Conservation (phyloP, 345 rosid species). For the Sapria himalayana region DNA sequence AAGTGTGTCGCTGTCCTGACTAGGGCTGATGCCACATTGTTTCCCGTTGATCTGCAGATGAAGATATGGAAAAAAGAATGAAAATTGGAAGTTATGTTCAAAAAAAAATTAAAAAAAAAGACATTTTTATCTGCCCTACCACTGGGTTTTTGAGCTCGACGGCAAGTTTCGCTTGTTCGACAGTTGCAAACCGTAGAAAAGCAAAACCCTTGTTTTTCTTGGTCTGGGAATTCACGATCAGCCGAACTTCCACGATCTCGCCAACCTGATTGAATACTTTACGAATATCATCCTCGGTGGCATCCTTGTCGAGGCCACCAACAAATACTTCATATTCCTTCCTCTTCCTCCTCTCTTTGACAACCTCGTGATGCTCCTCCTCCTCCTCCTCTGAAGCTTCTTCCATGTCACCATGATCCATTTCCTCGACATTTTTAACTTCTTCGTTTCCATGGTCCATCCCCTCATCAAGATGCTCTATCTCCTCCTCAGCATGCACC, state of each 20-base stretch:
- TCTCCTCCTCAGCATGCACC: constrained; percentile 40
- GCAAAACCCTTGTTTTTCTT: constrained; percentile 95
- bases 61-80: constrained; percentile 17
- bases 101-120: constrained; percentile 15
- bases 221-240: constrained; percentile 78
- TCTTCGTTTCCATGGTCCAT: constrained; percentile 34
- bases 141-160: constrained; percentile 65
- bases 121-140: too few relatives aligned
- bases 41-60: constrained; percentile 86
- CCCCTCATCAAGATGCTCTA: constrained; percentile 42
- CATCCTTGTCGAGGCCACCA: constrained; percentile 83
- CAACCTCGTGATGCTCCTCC: constrained; percentile 47
- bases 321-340: constrained; percentile 95
- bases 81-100: constrained; percentile 13
- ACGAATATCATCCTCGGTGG: constrained; percentile 59
- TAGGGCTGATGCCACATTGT: constrained; percentile 86
- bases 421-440: constrained; percentile 25
- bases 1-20: constrained; percentile 93
- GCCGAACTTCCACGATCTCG: constrained; percentile 65
- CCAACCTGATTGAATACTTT: constrained; percentile 66
- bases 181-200: constrained; percentile 75
- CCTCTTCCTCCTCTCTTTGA: constrained; percentile 77
- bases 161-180: constrained; percentile 87
- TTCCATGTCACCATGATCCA: constrained; percentile 24
- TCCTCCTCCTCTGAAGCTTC: constrained; percentile 35